Evolutionary conservation across 139 green algal genomes (phyloP).

Genomic region (Coccomyxa sp.): DNA sequence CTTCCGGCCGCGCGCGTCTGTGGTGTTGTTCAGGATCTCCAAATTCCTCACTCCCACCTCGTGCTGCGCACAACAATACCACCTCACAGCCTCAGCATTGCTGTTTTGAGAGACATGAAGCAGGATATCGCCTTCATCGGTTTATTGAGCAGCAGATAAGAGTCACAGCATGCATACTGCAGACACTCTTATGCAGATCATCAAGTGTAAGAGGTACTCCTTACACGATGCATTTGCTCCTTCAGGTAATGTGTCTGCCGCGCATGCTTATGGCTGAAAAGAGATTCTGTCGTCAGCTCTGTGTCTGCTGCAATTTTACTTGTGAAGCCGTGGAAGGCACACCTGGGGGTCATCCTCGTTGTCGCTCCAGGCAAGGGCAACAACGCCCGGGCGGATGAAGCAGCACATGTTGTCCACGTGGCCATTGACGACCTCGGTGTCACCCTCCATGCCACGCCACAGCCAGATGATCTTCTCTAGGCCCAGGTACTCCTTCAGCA

Average conservation of each 20-base stretch:
- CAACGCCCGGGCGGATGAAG: constrained; percentile 60
- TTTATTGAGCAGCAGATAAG: no score
- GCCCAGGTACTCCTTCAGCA: constrained; percentile 65
- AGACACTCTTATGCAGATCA: no score
- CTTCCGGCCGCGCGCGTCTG: constrained; percentile 51
- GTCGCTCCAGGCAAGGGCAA: constrained; percentile 67
- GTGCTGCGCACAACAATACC: constrained; percentile 24
- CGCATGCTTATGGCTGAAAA: no score
- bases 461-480: constrained; percentile 75
- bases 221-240: no score
- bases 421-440: constrained; percentile 59
- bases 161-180: no score
- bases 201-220: no score
- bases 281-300: no score
- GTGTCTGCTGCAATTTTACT: no score
- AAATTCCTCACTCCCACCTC: constrained; percentile 35
- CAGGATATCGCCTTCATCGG: neutral
- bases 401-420: constrained; percentile 76
- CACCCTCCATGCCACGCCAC: constrained; percentile 59
- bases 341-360: constrained; percentile 51
- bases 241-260: no score
- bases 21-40: constrained; percentile 19
- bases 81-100: neutral
- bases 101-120: neutral
- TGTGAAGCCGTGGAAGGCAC: neutral